These are phyloP conservation scores for apple (Malus domestica) DNA, from an alignment of 306 rosid species.

Conservation along the genomic window ASM211411v1 NC_041803.1:6947501-6948000, in stretches of 20 bases:
- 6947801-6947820: neutral
- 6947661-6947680: too few species aligned
- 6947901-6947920: conserved; percentile 68
- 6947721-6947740: neutral
- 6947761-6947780: neutral
- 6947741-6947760: neutral
- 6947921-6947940: conserved; percentile 91
- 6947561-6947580: too few species aligned
- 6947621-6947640: too few species aligned
- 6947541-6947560: neutral
- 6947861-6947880: neutral
- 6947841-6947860: neutral
- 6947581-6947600: too few species aligned
- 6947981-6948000: conserved; percentile 80
- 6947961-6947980: conserved; percentile 62
- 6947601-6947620: too few species aligned
- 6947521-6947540: neutral
- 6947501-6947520: too few species aligned
- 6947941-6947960: conserved; percentile 98
- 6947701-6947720: too few species aligned
- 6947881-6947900: conserved; percentile 43
- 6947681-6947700: too few species aligned
- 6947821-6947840: neutral
- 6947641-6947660: too few species aligned
- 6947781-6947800: neutral